These are phyloP conservation scores for Cladobotryum mycophilum DNA, from an alignment of 2,329 filamentous ascomycete genomes.

Conservation along the genomic window DNA sequence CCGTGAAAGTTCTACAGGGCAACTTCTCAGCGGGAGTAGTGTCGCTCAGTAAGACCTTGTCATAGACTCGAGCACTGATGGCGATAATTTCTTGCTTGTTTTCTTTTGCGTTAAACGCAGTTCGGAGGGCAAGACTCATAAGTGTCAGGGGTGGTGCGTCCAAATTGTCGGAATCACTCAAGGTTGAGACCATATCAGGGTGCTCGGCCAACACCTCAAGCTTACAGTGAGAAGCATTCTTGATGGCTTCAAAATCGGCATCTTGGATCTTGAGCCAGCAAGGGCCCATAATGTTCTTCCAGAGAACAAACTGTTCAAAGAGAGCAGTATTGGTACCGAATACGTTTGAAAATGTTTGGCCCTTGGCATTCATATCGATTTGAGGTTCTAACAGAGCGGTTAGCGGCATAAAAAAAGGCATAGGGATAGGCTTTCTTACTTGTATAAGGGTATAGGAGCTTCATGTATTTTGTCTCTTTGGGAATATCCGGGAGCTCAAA, in stretches of 20 bases:
- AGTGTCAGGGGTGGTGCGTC: conserved; percentile 83
- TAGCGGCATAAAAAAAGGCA: conserved; percentile 12
- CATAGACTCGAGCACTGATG: conserved; percentile 87
- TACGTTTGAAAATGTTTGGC: conserved; percentile 88
- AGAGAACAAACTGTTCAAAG: conserved; percentile 97
- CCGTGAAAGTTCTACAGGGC: conserved; percentile 83
- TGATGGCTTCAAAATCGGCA: conserved; percentile 75
- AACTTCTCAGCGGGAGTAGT: conserved; percentile 84
- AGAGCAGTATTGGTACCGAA: conserved; percentile 91
- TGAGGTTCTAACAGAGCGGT: conserved; percentile 46
- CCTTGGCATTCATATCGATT: conserved; percentile 63
- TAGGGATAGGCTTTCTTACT: conserved; percentile 39
- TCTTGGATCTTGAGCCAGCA: conserved; percentile 92
- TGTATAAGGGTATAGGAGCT: conserved; percentile 91
- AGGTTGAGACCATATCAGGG: conserved; percentile 65
- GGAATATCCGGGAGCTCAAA: conserved; percentile 87
- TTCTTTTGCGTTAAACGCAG: conserved; percentile 79
- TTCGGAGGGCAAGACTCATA: conserved; percentile 92
- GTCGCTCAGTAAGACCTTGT: conserved; percentile 79
- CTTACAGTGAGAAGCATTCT: conserved; percentile 95
- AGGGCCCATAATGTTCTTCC: conserved; percentile 98
- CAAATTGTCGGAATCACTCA: conserved; percentile 72
- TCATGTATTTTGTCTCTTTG: conserved; percentile 84
- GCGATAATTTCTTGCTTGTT: conserved; percentile 96
- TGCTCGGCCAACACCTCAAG: conserved; percentile 78